These are phyloP conservation scores for Phytophthora foliorum DNA, from an alignment of 352 stramenopile species.

Conservation along the genomic window DNA sequence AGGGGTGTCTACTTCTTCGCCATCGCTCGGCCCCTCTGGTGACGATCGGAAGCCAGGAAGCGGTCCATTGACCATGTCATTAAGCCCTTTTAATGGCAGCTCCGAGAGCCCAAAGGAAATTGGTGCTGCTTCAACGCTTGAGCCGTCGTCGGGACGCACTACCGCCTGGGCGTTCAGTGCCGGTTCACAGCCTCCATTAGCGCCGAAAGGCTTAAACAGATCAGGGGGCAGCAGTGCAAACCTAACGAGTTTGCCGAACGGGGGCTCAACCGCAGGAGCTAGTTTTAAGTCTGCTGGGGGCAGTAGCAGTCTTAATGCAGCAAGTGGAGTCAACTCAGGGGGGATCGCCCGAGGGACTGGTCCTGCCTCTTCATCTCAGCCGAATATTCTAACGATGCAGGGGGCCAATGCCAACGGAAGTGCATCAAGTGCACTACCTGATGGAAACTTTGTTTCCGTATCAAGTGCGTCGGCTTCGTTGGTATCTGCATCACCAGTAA, in stretches of 20 bases:
- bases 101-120: constrained; percentile 29
- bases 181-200: constrained; percentile 42
- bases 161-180: constrained; percentile 40
- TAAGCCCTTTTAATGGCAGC: constrained; percentile 39
- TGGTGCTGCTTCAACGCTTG: constrained; percentile 14
- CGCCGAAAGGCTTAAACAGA: constrained; percentile 41
- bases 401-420: constrained; percentile 10
- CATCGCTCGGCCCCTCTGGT: constrained; percentile 21
- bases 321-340: constrained; percentile 16
- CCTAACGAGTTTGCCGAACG: constrained; percentile 29
- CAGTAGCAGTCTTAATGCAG: constrained; percentile 40
- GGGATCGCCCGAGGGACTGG: constrained; percentile 33
- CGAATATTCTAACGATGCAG: constrained; percentile 32
- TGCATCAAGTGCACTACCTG: constrained; percentile 10
- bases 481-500: constrained; percentile 47
- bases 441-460: constrained; percentile 49
- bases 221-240: constrained; percentile 35
- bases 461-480: constrained; percentile 45
- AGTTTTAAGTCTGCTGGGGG: constrained; percentile 30
- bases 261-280: constrained; percentile 9
- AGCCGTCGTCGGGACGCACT: constrained; percentile 31
- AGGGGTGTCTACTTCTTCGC: constrained; percentile 28
- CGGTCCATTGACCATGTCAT: constrained; percentile 28
- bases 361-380: constrained; percentile 30
- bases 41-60: constrained; percentile 36